A percentile compares a stretch with the other conserved stretches of the same genome.
Conservation (phyloP, 306 rosid genomes). For the Neltuma alba region DNA sequence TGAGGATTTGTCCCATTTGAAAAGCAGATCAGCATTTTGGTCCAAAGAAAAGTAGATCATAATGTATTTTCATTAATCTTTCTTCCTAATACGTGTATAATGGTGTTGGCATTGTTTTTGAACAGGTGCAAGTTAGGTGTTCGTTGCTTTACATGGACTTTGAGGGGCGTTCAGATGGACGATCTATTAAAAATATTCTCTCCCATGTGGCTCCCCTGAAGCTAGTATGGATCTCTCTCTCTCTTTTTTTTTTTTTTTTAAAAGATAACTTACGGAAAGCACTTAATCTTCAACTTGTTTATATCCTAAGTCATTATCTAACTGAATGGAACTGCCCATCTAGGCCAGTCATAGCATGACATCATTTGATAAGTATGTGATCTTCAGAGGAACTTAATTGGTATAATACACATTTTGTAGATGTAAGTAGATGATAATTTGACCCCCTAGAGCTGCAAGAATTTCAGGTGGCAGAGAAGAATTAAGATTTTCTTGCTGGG, state of each 20-base stretch:
- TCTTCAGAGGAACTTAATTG: not conserved
- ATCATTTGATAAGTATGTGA: conserved; percentile 13
- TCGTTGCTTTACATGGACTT: conserved; percentile 86
- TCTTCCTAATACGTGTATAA: conserved; percentile 29
- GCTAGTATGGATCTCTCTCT: conserved; percentile 60
- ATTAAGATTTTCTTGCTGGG: not conserved
- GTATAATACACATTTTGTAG: not conserved
- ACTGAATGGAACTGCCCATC: not conserved
- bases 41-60: not conserved
- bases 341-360: conserved; percentile 16
- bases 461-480: not conserved
- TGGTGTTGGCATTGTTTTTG: conserved; percentile 24
- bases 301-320: conserved; percentile 6
- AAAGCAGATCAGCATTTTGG: not conserved
- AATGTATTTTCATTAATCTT: conserved; percentile 18
- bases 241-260: not conserved
- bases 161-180: conserved; percentile 95
- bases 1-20: not conserved
- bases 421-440: not conserved
- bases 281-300: conserved; percentile 14
- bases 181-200: conserved; percentile 90
- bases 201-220: conserved; percentile 96
- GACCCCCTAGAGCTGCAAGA: not conserved
- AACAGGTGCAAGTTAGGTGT: conserved; percentile 88
- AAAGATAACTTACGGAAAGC: conserved; percentile 16